phyloP scores from a whole-genome alignment of 352 stramenopile genomes.

The Phytophthora agathidicida region DNA sequence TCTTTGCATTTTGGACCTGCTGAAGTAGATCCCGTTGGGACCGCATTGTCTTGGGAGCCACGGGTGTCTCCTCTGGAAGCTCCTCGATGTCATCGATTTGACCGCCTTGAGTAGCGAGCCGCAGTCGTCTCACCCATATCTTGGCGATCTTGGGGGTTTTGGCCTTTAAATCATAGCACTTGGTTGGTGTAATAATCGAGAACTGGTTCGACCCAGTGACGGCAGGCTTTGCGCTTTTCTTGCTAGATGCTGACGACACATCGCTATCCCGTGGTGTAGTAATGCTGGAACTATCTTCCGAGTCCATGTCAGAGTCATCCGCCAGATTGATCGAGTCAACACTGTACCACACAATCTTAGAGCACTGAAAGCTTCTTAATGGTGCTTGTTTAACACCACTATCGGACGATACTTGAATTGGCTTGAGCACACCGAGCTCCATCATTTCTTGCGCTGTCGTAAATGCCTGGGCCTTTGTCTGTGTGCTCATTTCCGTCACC shows the following conservation, averaged over 20 bases:
- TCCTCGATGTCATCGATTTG: constrained; percentile 19
- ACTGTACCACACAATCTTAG: constrained; percentile 80
- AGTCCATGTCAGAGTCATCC: constrained; percentile 79
- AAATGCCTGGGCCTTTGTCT: constrained; percentile 69
- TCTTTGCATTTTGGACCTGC: constrained; percentile 80
- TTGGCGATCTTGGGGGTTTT: constrained; percentile 76
- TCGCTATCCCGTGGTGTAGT: constrained; percentile 33
- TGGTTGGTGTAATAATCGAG: constrained; percentile 86
- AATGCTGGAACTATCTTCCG: constrained; percentile 51
- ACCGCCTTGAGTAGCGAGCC: constrained; percentile 59
- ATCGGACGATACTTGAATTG: constrained; percentile 31
- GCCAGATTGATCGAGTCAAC: constrained; percentile 79
- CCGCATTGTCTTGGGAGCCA: constrained; percentile 38
- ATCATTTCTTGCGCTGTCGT: constrained; percentile 81
- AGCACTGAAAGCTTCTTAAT: constrained; percentile 70
- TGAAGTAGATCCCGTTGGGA: constrained; percentile 43
- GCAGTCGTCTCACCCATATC: constrained; percentile 71
- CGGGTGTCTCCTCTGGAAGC: constrained; percentile 37
- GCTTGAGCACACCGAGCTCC: constrained; percentile 67
- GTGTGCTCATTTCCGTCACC: constrained; percentile 55
- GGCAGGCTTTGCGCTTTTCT: constrained; percentile 21
- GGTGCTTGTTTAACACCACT: constrained; percentile 22
- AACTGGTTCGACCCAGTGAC: constrained; percentile 76
- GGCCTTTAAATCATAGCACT: constrained; percentile 87
- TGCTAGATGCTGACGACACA: constrained; percentile 6